phyloP scores from a whole-genome alignment of 2,329 filamentous ascomycete genomes.

The Aspergillus carbonarius region DNA sequence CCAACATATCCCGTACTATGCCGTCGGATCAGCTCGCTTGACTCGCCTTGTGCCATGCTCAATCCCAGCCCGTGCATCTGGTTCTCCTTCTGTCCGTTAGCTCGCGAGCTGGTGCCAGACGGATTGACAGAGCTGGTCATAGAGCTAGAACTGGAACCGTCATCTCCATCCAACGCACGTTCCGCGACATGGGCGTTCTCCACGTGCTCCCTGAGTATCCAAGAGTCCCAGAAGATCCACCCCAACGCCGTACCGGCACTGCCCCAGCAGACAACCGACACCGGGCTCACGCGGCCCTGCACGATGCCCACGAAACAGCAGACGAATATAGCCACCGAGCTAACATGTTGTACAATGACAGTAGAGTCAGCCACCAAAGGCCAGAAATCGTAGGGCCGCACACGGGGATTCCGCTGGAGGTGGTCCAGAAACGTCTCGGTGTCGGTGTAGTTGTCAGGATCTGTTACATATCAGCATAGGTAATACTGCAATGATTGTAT shows the following conservation, averaged over 20 bases:
- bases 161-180: conserved; percentile 33
- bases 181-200: conserved; percentile 33
- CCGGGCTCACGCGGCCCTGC: conserved; percentile 80
- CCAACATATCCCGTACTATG: conserved; percentile 31
- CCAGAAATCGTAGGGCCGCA: conserved; percentile 98
- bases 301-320: conserved; percentile 92
- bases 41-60: conserved; percentile 38
- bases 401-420: conserved; percentile 86
- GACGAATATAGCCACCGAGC: conserved; percentile 89
- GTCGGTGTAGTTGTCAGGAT: conserved; percentile 99
- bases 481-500: not conserved
- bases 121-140: conserved; percentile 32
- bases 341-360: conserved; percentile 95
- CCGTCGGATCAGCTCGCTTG: conserved; percentile 31
- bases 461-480: conserved; percentile 44
- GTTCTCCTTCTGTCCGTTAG: conserved; percentile 30
- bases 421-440: conserved; percentile 95
- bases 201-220: conserved; percentile 71
- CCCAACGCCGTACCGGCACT: conserved; percentile 79
- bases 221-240: conserved; percentile 89
- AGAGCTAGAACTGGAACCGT: conserved; percentile 44
- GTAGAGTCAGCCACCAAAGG: conserved; percentile 91
- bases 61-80: conserved; percentile 46
- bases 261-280: conserved; percentile 83
- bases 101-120: conserved; percentile 24